phyloP scores from a whole-genome alignment of 78 protist species.

The Cavenderia fasciculata region DNA sequence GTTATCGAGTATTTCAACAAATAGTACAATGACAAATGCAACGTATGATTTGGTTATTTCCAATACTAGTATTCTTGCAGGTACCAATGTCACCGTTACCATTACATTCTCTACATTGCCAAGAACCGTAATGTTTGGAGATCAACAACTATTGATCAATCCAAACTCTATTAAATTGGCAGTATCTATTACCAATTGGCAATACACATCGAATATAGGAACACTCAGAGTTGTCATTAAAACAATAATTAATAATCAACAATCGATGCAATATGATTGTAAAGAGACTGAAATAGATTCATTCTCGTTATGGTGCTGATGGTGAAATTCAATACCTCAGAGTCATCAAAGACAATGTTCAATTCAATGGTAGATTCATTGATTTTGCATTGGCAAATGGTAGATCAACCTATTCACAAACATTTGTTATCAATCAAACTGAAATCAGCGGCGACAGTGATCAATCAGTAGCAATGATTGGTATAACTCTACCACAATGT shows the following conservation, averaged over 20 bases:
- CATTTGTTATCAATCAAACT: neutral
- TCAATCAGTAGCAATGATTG: neutral
- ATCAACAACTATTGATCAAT: neutral
- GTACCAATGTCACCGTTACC: too few relatives aligned
- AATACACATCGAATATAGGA: neutral
- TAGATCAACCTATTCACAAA: neutral
- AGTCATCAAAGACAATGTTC: slow-evolving; percentile 2
- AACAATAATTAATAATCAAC: neutral
- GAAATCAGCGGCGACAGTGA: too few relatives aligned
- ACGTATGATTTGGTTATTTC: too few relatives aligned
- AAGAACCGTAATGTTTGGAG: neutral
- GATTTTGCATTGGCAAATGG: slow-evolving; percentile 23
- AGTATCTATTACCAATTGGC: neutral
- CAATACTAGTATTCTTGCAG: too few relatives aligned
- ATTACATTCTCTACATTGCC: too few relatives aligned
- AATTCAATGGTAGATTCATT: slow-evolving; percentile 20
- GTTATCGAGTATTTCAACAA: too few relatives aligned
- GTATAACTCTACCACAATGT: neutral
- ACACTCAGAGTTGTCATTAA: neutral
- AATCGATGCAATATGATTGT: neutral
- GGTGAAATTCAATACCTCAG: slow-evolving; percentile 6
- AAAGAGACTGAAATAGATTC: neutral
- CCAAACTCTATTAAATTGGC: neutral
- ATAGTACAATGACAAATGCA: too few relatives aligned
- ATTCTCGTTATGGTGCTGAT: neutral